Evolutionary conservation across 345 rosid genomes (phyloP), one percentile per base, ranked within the genome.

Genomic region (Schrenkiella parvula): DNA sequence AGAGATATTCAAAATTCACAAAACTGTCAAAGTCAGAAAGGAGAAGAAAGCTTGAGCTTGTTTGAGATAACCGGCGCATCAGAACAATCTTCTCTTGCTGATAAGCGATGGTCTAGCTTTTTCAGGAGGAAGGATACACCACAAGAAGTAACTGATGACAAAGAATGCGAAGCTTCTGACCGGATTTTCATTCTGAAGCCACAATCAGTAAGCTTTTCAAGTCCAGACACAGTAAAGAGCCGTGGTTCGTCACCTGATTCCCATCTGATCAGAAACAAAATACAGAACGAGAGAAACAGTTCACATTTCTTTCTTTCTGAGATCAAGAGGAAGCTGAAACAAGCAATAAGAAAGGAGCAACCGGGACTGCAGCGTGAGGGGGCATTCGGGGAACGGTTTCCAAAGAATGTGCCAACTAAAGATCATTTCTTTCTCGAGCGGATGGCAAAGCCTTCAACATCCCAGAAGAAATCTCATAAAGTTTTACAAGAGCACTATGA

Each of bases 381-480:
- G 13, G 65, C 58, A 43, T 53, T 31, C 74, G 77, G 77, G 73
- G 92, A 87, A 76, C 83, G 74, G 68, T 47, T 63, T 74, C 89
- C 85, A 17, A 81, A 74, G 65, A 86, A 60, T 52, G 86, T 88
- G 66, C 85, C 88, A 3, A 82, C 79, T 32, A 95, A 91, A 87
- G 97, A 95, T 56, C 99, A 85, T 64, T 91, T 95, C 84, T 95
- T 84, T 69, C 76, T 88, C 34, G 98, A 95, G 85, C 88, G 83
- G 82, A 83, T 90, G 70, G 79, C 88, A 15, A 86, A 79, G 83
- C 88, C 88, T 69, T 78, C 85, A 56, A 38, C n/a, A 17, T 63
- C 78, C 25, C 72, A 63, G 72, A 82, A 77, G 50, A 85, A 80
- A 67, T 70, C 74, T 71, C 85, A 82, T 42, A 84, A 78, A 19